Percentiles rank a stretch among this genome's conserved stretches.
Conservation (phyloP, 495 filamentous ascomycete genomes). For the Penicillium simplicissimum region DNA sequence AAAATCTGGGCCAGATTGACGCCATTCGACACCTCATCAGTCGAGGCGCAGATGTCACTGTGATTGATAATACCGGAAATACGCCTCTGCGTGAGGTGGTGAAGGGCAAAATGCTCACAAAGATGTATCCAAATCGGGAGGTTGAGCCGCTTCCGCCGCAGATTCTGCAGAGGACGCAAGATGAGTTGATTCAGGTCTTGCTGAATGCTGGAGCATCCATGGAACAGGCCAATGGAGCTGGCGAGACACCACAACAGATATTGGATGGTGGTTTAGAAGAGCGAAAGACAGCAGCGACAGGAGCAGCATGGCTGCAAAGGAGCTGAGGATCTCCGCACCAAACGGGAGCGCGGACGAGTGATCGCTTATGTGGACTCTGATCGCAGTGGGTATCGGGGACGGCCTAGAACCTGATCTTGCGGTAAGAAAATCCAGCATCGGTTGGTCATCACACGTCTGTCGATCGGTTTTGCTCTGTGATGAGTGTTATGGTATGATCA, state of each 20-base stretch:
- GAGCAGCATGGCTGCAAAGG: neutral
- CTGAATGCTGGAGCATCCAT: constrained; percentile 1
- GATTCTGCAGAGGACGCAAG: neutral
- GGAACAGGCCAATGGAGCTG: neutral
- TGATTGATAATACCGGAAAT: constrained; percentile 11
- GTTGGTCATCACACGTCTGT: too few relatives aligned
- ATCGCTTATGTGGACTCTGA: neutral
- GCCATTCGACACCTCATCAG: constrained; percentile 12
- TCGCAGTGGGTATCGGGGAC: too few relatives aligned
- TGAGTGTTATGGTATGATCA: too few relatives aligned
- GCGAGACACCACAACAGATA: constrained; percentile 3
- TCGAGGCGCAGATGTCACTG: constrained; percentile 19
- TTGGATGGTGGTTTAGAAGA: neutral
- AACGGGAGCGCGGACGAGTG: neutral
- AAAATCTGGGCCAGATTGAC: constrained; percentile 12
- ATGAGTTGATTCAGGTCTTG: constrained; percentile 7
- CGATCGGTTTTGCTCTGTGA: too few relatives aligned
- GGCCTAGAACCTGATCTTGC: too few relatives aligned
- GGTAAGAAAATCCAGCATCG: too few relatives aligned
- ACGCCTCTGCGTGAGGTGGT: constrained; percentile 21
- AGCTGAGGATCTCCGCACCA: neutral
- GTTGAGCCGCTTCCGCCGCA: neutral
- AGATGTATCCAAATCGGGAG: neutral
- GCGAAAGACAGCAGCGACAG: neutral
- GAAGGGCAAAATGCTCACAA: neutral